Percentiles rank a stretch among this genome's conserved stretches.
Evolutionary conservation across 345 rosid genomes (phyloP).

Genomic region (Hibiscus trionum): DNA sequence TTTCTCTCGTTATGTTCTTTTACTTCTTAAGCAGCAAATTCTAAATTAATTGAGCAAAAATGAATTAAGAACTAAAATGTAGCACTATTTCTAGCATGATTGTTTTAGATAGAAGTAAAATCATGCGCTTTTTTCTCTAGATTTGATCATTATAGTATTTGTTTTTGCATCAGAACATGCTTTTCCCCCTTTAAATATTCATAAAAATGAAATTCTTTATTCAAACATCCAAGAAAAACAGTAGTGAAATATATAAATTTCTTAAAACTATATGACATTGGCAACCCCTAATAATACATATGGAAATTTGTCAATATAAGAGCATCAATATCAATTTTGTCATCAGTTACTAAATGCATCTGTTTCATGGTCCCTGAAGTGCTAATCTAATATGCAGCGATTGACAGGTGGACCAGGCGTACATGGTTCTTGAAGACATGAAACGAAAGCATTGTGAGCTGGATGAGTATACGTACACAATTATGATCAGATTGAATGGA

Average conservation of each 20-base stretch:
- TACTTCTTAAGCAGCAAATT: background rate
- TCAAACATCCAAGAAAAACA: background rate
- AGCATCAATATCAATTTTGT: background rate
- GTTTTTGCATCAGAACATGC: background rate
- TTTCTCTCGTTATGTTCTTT: background rate
- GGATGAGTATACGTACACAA: slow-evolving; percentile 74
- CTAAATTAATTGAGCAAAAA: background rate
- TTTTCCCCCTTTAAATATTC: background rate
- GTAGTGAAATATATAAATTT: background rate
- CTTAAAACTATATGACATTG: no score
- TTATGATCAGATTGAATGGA: slow-evolving; percentile 75
- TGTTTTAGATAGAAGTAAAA: background rate
- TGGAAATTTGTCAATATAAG: background rate
- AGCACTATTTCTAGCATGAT: background rate
- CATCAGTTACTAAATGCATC: background rate
- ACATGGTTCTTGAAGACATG: slow-evolving; percentile 76
- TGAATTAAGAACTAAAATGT: background rate
- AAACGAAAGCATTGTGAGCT: slow-evolving; percentile 55
- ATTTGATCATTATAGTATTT: background rate
- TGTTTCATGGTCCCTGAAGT: slow-evolving; percentile 17
- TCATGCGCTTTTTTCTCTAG: background rate
- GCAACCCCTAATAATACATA: no score
- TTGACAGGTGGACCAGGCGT: slow-evolving; percentile 67
- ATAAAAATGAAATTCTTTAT: background rate
- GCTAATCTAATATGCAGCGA: slow-evolving; percentile 63